Conservation (phyloP, 805 yeast species). For the Zygosaccharomyces pseudorouxii region DNA sequence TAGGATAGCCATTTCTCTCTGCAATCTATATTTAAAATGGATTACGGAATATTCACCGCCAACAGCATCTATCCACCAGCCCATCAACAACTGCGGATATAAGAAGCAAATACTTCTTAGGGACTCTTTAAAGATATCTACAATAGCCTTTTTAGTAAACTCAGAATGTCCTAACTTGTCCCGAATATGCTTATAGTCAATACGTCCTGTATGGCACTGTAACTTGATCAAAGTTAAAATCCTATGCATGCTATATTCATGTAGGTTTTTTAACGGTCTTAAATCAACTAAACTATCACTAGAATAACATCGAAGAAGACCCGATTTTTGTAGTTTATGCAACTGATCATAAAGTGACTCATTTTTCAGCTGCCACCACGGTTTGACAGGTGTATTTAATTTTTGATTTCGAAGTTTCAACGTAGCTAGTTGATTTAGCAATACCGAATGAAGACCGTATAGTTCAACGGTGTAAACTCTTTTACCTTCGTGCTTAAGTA, state of each 20-base stretch:
- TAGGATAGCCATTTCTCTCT: no score
- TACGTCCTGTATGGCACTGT: constrained; percentile 14
- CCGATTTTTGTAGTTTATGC: constrained; percentile 4
- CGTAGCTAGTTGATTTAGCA: constrained; percentile 5
- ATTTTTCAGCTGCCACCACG: constrained; percentile 8
- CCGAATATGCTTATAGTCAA: constrained; percentile 9
- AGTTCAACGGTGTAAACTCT: constrained; percentile 6
- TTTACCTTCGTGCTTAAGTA: background rate
- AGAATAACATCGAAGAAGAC: constrained; percentile 11
- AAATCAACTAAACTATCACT: constrained; percentile 10
- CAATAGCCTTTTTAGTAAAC: constrained; percentile 11
- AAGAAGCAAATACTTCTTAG: constrained; percentile 5
- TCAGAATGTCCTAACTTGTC: constrained; percentile 7
- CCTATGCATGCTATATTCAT: constrained; percentile 12
- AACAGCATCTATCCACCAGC: constrained; percentile 25
- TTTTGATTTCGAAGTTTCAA: constrained; percentile 10
- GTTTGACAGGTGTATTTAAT: constrained; percentile 5
- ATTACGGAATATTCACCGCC: constrained; percentile 12
- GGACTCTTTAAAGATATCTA: constrained; percentile 15
- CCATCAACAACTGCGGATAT: constrained; percentile 6
- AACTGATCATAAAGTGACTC: constrained; percentile 9
- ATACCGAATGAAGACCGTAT: constrained; percentile 6
- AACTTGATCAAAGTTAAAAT: constrained; percentile 14
- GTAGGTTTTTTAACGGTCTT: constrained; percentile 10
- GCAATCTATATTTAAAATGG: constrained; percentile 12